Base-by-base conservation (phyloP, 2,329 filamentous ascomycete species). In the Huntiella moniliformis region DNA sequence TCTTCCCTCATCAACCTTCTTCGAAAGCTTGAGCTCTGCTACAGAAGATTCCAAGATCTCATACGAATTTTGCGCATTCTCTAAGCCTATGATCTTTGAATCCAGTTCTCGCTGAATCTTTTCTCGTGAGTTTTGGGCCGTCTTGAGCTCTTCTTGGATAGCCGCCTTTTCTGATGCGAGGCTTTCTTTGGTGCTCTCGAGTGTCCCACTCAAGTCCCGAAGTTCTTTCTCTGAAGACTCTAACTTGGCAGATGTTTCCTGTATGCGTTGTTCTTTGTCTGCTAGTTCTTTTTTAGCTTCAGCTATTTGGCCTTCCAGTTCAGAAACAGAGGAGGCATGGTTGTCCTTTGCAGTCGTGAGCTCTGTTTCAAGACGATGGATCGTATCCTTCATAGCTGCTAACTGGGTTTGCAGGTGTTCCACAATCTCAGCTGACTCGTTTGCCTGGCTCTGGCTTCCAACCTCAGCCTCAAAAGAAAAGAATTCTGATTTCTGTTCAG, bases 391-490 rank as follows among this genome's bases (percentile, higher is more conserved):
- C 18, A 22, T n/a, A 3, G 18, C 11, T 11, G 16, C 5, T 41
- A 41, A 22, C 13, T 41, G 17, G 8, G 10, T 28, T 41, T 41
- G 17, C 16, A 36, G 11, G 34, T 16, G 34, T 16, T 36, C 15
- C 12, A 36, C 15, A 4, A 15, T 36, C 11, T 36, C 34, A n/a
- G 34, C 12, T 11, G 31, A 13, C 11, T 42, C 40, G 4, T 3
- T 10, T 28, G 17, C 22, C 15, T 31, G 17, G 32, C 10, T 11
- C 18, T 38, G 11, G 53, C 91, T 80, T 1, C 83, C 82, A 11
- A 92, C 68, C 61, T 96, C 88, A 43, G 80, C 79, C 49, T 96
- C 87, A 54, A 86, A 92, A 0, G 86, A 94, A 62, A 95, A 95
- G 61, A 95, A 81, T 42, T 93, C 83, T 51, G 47, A 5, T 60